A percentile compares a stretch with the other conserved stretches of the same genome.
Conservation (phyloP, 768 basidiomycete genomes). For the Pulveroboletus sp. region DNA sequence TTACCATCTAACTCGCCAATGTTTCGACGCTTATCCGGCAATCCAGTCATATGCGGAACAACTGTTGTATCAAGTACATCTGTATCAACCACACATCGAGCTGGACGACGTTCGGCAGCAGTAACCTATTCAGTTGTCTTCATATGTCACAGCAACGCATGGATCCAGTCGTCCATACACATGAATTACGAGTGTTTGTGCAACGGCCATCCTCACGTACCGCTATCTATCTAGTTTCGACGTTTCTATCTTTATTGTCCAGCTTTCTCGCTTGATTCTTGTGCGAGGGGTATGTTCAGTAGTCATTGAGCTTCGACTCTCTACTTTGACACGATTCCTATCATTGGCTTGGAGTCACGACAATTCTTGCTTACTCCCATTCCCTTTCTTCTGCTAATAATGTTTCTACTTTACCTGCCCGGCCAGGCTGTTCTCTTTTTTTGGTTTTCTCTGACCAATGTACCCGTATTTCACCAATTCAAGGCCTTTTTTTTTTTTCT, state of each 20-base stretch:
- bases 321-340: constrained; percentile 4
- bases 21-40: constrained; percentile 15
- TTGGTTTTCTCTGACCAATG: constrained; percentile 7
- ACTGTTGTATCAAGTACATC: constrained; percentile 33
- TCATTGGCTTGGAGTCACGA: constrained; percentile 2
- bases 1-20: constrained; percentile 14
- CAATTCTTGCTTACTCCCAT: constrained; percentile 7
- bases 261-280: constrained; percentile 17
- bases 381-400: background rate
- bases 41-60: constrained; percentile 23
- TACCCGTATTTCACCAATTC: constrained; percentile 18
- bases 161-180: constrained; percentile 15
- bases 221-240: constrained; percentile 20
- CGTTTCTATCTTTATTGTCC: constrained; percentile 28
- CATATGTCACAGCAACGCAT: constrained; percentile 24
- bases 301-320: constrained; percentile 4
- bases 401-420: constrained; percentile 14
- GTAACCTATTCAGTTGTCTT: constrained; percentile 31
- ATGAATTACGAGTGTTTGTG: constrained; percentile 27
- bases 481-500: background rate
- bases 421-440: constrained; percentile 21
- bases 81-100: constrained; percentile 31
- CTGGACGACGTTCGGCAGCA: constrained; percentile 18
- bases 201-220: constrained; percentile 11
- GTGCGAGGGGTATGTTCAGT: constrained; percentile 9